These are phyloP conservation scores for Colletotrichum camelliae DNA, from an alignment of 2,329 filamentous ascomycete genomes.

Conservation along the genomic window DNA sequence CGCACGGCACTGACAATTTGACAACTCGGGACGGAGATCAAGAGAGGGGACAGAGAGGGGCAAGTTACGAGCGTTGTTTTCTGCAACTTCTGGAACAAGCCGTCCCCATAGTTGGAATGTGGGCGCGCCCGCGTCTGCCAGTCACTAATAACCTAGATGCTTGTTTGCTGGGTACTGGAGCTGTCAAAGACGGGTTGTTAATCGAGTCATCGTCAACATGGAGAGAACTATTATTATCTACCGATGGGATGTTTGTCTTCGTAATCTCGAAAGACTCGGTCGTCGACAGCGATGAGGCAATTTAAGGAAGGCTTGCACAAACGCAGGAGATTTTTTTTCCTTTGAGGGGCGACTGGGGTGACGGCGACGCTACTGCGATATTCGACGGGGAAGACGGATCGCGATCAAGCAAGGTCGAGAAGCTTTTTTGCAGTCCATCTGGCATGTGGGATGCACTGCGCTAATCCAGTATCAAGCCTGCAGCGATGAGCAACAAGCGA, in stretches of 20 bases:
- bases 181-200: neutral
- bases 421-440: neutral
- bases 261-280: neutral
- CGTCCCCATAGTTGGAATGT: constrained; percentile 5
- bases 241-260: neutral
- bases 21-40: neutral
- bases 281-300: neutral
- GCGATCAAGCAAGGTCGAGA: neutral
- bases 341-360: neutral
- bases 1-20: neutral
- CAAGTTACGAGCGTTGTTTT: neutral
- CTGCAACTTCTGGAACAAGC: neutral
- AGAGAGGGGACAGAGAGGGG: neutral
- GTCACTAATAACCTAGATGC: neutral
- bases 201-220: neutral
- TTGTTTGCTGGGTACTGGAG: constrained; percentile 9
- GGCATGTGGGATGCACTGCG: neutral
- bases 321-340: neutral
- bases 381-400: neutral
- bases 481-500: neutral
- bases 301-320: neutral
- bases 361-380: neutral
- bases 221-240: neutral
- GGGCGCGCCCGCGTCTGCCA: neutral
- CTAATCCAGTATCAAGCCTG: neutral